Evolutionary conservation across 2,329 filamentous ascomycete genomes (phyloP).

Genomic region (Macroventuria anomochaeta): DNA sequence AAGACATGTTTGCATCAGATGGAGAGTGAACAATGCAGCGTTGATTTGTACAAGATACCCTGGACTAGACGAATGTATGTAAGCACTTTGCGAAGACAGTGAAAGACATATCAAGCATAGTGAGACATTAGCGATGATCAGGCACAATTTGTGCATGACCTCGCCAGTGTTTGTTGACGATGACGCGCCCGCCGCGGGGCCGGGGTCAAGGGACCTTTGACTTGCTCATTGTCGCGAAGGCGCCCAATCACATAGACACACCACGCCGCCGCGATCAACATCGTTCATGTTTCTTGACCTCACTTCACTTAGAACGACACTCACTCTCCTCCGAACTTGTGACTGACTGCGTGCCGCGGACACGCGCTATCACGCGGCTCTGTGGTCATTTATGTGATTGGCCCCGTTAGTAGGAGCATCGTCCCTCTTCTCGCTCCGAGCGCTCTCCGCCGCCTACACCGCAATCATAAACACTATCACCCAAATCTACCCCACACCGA

Average conservation of each 20-base stretch:
- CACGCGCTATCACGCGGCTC: slow-evolving; percentile 18
- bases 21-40: slow-evolving; percentile 27
- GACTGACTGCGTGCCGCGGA: slow-evolving; percentile 12
- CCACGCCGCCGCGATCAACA: slow-evolving; percentile 6
- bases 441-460: slow-evolving; percentile 16
- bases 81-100: neutral
- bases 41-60: slow-evolving; percentile 20
- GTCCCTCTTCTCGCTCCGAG: slow-evolving; percentile 19
- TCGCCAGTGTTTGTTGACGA: slow-evolving; percentile 14
- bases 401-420: slow-evolving; percentile 13
- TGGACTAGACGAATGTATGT: slow-evolving; percentile 7
- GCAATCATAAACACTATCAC: slow-evolving; percentile 9
- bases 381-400: slow-evolving; percentile 26
- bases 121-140: neutral
- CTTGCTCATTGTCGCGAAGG: slow-evolving; percentile 7
- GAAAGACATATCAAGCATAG: neutral
- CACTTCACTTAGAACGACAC: neutral
- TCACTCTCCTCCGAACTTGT: neutral
- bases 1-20: slow-evolving; percentile 50
- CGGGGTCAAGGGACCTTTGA: neutral
- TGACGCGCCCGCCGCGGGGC: slow-evolving; percentile 9
- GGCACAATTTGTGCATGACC: neutral
- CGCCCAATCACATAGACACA: slow-evolving; percentile 12
- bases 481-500: slow-evolving; percentile 15
- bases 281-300: neutral